These are phyloP conservation scores for Trichocladium uniseriatum DNA, from an alignment of 495 filamentous ascomycete species.

Conservation along the genomic window DNA sequence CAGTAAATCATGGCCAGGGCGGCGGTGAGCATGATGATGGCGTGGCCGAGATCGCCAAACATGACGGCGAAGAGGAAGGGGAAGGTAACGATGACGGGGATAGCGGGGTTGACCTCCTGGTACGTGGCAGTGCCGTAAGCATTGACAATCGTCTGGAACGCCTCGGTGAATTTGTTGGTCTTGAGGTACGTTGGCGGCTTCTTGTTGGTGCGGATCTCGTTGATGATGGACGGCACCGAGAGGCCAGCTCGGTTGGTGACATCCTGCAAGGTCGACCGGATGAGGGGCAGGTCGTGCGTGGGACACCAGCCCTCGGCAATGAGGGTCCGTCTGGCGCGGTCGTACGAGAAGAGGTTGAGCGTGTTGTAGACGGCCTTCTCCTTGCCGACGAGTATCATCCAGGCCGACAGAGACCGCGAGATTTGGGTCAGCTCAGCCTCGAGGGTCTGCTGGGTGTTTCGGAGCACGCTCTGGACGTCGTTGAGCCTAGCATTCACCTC, in stretches of 20 bases:
- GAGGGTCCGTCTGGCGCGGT: constrained; percentile 87
- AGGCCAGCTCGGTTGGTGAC: constrained; percentile 92
- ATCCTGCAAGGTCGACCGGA: constrained; percentile 93
- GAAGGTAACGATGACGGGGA: constrained; percentile 92
- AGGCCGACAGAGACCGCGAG: constrained; percentile 76
- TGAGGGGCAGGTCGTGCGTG: constrained; percentile 76
- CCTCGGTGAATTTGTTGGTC: constrained; percentile 96
- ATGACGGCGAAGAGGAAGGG: constrained; percentile 98
- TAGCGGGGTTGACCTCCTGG: constrained; percentile 89
- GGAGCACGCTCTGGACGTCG: constrained; percentile 82
- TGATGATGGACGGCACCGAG: constrained; percentile 94
- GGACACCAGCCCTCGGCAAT: constrained; percentile 98
- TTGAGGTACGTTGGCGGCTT: constrained; percentile 93
- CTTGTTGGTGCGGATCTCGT: constrained; percentile 91
- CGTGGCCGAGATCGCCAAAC: constrained; percentile 96
- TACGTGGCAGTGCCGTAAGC: constrained; percentile 97
- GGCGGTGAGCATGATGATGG: constrained; percentile 69
- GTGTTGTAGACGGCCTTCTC: constrained; percentile 98
- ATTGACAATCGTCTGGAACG: constrained; percentile 97
- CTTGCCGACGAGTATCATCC: constrained; percentile 96
- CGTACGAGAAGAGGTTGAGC: constrained; percentile 92
- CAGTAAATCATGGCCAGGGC: constrained; percentile 89
- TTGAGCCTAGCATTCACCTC: constrained; percentile 89
- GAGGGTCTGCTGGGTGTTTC: constrained; percentile 93
- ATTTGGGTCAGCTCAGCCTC: constrained; percentile 91